A percentile compares a stretch with the other conserved stretches of the same genome.
Evolutionary conservation across 352 stramenopile species (phyloP).

Genomic region (Phytophthora tentaculata): DNA sequence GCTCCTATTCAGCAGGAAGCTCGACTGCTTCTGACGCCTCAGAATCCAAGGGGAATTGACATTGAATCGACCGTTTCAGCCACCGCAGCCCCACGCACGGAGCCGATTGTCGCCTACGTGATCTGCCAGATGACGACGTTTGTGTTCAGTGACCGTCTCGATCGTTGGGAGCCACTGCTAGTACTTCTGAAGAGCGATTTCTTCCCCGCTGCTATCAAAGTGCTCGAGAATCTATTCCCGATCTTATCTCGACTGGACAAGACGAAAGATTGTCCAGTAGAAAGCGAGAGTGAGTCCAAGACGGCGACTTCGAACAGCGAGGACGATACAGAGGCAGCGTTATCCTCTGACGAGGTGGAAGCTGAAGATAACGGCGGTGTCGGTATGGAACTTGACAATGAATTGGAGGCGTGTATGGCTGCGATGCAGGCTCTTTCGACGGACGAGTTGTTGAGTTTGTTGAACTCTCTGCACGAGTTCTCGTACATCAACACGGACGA

Average conservation of each 20-base stretch:
- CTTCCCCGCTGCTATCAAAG: constrained; percentile 68
- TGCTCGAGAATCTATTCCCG: constrained; percentile 79
- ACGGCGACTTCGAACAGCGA: constrained; percentile 29
- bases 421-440: constrained; percentile 73
- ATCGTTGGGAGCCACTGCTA: constrained; percentile 84
- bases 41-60: constrained; percentile 26
- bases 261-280: constrained; percentile 27
- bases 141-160: constrained; percentile 73
- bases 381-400: constrained; percentile 47
- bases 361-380: constrained; percentile 17
- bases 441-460: constrained; percentile 63
- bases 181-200: constrained; percentile 71
- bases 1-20: constrained; percentile 45
- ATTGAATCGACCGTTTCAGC: constrained; percentile 36
- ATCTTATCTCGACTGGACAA: constrained; percentile 64
- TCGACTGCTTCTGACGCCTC: constrained; percentile 37
- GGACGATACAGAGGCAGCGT: constrained; percentile 2
- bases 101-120: constrained; percentile 87
- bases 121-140: constrained; percentile 87
- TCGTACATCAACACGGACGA: constrained; percentile 85
- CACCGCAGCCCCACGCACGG: constrained; percentile 63
- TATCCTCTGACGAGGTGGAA: constrained; percentile 15
- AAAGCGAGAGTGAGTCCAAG: constrained; percentile 31
- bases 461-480: constrained; percentile 64
- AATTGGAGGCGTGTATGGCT: constrained; percentile 75